These are phyloP conservation scores for Hygrophorus russula DNA, from an alignment of 768 basidiomycete genomes.

Conservation along the genomic window DNA sequence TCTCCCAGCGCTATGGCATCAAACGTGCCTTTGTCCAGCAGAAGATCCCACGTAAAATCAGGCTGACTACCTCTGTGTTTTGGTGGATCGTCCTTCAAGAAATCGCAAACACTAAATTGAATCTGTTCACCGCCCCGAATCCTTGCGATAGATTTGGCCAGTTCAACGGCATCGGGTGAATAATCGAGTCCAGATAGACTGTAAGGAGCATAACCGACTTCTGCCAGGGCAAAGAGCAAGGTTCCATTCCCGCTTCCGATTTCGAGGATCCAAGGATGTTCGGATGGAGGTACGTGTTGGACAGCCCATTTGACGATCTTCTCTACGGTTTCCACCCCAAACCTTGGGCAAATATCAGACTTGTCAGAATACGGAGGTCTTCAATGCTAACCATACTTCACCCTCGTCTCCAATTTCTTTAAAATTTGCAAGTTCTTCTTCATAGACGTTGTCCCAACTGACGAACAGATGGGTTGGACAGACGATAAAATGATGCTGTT, in stretches of 20 bases:
- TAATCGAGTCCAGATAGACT: constrained; percentile 65
- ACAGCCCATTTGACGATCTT: constrained; percentile 74
- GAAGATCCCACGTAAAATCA: constrained; percentile 49
- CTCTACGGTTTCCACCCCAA: constrained; percentile 61
- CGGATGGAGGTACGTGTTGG: constrained; percentile 37
- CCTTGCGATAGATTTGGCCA: constrained; percentile 47
- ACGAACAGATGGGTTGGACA: not conserved
- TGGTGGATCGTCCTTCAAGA: constrained; percentile 44
- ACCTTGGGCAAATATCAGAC: constrained; percentile 35
- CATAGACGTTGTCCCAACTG: constrained; percentile 76
- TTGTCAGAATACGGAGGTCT: not conserved
- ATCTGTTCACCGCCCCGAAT: constrained; percentile 31
- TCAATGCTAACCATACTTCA: constrained; percentile 57
- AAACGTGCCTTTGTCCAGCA: constrained; percentile 84
- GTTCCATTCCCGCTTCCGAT: constrained; percentile 77
- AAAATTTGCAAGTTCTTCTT: constrained; percentile 60
- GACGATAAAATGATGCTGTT: not conserved
- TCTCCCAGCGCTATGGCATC: constrained; percentile 72
- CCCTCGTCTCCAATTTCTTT: constrained; percentile 75
- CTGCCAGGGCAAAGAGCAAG: constrained; percentile 57
- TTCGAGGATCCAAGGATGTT: constrained; percentile 50
- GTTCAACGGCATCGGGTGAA: constrained; percentile 55
- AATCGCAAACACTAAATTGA: constrained; percentile 51
- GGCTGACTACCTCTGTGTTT: constrained; percentile 13
- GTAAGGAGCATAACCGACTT: constrained; percentile 48